A percentile compares a stretch with the other conserved stretches of the same genome.
phyloP scores from a whole-genome alignment of 2,329 filamentous ascomycete species.

The Chalaropsis thielavioides region DNA sequence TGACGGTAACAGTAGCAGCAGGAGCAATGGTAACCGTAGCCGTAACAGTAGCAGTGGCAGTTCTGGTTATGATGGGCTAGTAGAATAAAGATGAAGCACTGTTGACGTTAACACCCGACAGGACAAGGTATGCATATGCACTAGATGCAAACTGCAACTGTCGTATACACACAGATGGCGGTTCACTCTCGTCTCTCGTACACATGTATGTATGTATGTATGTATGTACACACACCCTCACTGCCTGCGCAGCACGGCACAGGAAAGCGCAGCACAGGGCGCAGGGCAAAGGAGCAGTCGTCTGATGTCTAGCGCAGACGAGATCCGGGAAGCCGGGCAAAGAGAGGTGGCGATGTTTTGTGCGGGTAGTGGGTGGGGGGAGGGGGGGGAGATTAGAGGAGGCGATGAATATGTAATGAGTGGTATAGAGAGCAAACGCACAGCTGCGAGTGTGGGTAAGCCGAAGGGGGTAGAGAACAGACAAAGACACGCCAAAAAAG shows the following conservation, averaged over 20 bases:
- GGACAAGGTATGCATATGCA: neutral
- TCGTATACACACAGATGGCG: neutral
- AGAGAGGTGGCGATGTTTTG: neutral
- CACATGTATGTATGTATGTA: no score
- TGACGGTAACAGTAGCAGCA: neutral
- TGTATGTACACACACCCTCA: neutral
- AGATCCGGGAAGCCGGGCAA: neutral
- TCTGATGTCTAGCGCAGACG: neutral
- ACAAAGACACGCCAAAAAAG: neutral
- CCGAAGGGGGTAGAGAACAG: neutral
- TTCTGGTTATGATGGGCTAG: neutral
- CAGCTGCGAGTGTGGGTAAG: neutral
- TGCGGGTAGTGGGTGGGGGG: neutral
- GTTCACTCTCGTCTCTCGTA: neutral
- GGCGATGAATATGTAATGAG: neutral
- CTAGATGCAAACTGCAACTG: neutral
- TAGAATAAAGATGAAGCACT: neutral
- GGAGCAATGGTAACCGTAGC: neutral
- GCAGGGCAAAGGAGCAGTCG: slow-evolving; percentile 1
- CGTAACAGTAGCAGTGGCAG: neutral
- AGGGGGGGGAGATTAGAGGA: neutral
- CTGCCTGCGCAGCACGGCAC: neutral
- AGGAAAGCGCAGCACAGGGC: neutral
- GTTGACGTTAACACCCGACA: neutral
- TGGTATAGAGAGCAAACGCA: neutral